phyloP scores from a whole-genome alignment of 768 basidiomycete species.

The Fistulinella prunicolor region DNA sequence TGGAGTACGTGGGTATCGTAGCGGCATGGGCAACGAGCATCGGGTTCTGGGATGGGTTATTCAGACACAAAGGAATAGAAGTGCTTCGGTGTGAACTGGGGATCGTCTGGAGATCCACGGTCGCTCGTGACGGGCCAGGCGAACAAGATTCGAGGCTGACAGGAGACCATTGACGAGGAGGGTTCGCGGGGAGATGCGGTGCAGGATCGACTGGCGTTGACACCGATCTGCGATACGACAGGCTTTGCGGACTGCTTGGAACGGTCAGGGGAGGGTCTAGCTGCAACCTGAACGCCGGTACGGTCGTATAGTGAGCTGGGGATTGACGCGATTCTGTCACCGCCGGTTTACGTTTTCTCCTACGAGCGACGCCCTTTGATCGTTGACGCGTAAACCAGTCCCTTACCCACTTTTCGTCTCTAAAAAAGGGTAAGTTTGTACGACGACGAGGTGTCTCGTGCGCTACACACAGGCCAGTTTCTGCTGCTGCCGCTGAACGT shows the following conservation, averaged over 20 bases:
- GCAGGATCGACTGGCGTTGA: too few species aligned
- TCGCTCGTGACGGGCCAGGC: too few species aligned
- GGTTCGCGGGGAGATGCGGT: too few species aligned
- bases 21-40: too few species aligned
- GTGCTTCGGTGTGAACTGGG: conserved; percentile 2
- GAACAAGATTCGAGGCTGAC: background rate
- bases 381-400: conserved; percentile 32
- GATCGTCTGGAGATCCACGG: too few species aligned
- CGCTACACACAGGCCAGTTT: conserved; percentile 32
- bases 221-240: too few species aligned
- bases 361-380: conserved; percentile 15
- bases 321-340: too few species aligned
- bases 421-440: conserved; percentile 12
- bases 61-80: background rate
- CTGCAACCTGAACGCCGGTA: conserved; percentile 17
- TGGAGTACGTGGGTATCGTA: conserved; percentile 22
- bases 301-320: background rate
- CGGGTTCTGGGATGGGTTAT: too few species aligned
- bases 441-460: conserved; percentile 1
- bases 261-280: background rate
- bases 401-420: conserved; percentile 30
- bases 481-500: conserved; percentile 16
- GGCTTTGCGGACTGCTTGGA: too few species aligned
- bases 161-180: conserved; percentile 1
- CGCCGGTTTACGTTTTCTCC: conserved; percentile 1